Evolutionary conservation across 176 grass and related monocot species (phyloP), one percentile per base, ranked within the genome.

Genomic region (Elaeis guineensis): DNA sequence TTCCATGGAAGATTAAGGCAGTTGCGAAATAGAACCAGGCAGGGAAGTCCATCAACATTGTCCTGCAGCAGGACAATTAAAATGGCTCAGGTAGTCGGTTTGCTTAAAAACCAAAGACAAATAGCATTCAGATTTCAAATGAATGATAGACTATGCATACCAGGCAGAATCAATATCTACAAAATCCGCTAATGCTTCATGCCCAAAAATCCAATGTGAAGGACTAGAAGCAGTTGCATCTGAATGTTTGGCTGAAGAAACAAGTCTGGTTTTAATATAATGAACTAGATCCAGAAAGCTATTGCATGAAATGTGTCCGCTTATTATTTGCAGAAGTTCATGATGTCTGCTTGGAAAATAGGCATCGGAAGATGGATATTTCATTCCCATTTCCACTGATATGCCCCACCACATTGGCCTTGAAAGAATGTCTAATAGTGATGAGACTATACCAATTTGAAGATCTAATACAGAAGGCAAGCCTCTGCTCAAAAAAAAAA

Each of bases 11-110:
- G 53, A 95, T 73, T 75, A 95, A 79, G 62, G 83, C 57, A 68
- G 50, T 75, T 72, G 90, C 77, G 69, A 90, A 95, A 74, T 16
- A 72, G 64, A 86, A 90, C 90, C 86, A 95, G 76, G 28, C 67
- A 66, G 86, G 86, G 39, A 87, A 95, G 78, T 71, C 83, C 17
- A 77, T 62, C 70, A 79, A 64, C 78, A 87, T 66, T 24, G 54
- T 66, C 90, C 90, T 95, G 86, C 67, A 84, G 35, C 39, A 19
- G 19, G 39, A 49, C 9, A 61, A 68, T 49, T 59, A 16, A 39
- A 73, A 39, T 23, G 23, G 17, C 18, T 39, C 16, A 52, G 25
- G 19, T 25, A 1, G 49, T 70, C 63, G 64, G 21, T 53, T 69
- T 17, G 63, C 26, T 60, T 70, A 22, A 49, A 6, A 59, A 69